Evolutionary conservation across 495 filamentous ascomycete genomes (phyloP).

Genomic region (Aspergillus kassunensis): DNA sequence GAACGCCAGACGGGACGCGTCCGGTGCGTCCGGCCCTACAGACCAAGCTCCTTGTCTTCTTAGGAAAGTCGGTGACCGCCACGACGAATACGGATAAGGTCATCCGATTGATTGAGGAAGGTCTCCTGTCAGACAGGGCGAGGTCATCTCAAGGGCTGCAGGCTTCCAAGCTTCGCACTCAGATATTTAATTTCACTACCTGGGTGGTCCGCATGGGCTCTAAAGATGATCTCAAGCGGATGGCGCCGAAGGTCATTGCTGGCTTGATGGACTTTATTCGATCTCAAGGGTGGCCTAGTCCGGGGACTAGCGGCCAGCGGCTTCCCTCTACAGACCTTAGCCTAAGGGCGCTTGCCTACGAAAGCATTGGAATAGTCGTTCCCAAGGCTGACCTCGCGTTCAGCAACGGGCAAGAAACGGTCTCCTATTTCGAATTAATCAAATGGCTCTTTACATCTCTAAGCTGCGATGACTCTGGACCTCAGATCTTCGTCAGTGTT

Average conservation of each 20-base stretch:
- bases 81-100: slow-evolving; percentile 63
- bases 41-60: slow-evolving; percentile 64
- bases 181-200: slow-evolving; percentile 83
- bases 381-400: slow-evolving; percentile 40
- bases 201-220: slow-evolving; percentile 79
- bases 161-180: slow-evolving; percentile 67
- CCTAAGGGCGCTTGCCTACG: slow-evolving; percentile 73
- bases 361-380: slow-evolving; percentile 78
- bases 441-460: slow-evolving; percentile 78
- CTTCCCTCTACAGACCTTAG: slow-evolving; percentile 56
- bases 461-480: slow-evolving; percentile 70
- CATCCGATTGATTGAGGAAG: slow-evolving; percentile 63
- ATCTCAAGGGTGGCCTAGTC: slow-evolving; percentile 78
- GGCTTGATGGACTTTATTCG: slow-evolving; percentile 72
- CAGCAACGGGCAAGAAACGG: slow-evolving; percentile 31
- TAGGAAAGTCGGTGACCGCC: slow-evolving; percentile 70
- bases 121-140: slow-evolving; percentile 48
- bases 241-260: slow-evolving; percentile 67
- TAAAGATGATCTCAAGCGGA: slow-evolving; percentile 49
- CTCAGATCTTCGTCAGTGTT: slow-evolving; percentile 75
- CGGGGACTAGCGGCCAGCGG: slow-evolving; percentile 39
- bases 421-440: slow-evolving; percentile 57
- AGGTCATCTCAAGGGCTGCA: slow-evolving; percentile 59
- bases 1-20: slow-evolving; percentile 37
- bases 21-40: slow-evolving; percentile 66